Evolutionary conservation across 2,329 filamentous ascomycete species (phyloP), one percentile per base, ranked within the genome.

Genomic region (Pyricularia sp.): DNA sequence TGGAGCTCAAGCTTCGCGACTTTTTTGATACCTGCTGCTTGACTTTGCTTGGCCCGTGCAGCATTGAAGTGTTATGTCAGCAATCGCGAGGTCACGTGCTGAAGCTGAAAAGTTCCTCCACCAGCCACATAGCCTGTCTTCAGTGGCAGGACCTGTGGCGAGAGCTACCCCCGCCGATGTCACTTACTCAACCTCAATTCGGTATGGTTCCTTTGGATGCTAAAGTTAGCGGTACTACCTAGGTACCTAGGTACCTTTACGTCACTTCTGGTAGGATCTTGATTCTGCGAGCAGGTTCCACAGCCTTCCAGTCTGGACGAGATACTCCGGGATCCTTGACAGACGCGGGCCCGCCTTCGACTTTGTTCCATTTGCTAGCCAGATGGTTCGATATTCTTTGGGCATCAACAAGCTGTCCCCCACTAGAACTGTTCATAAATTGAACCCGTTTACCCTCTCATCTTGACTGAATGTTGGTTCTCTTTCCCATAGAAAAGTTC

Each of bases 361-460:
- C 53, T 57, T 10, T 57, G 53, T 57, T 57, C 53, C 22, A 57
- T 57, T 49, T 49, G 53, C n/a, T 13, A 28, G 53, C 53, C 19
- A 57, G 53, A 62, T 62, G 31, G 33, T 62, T 62, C 60, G 33
- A 62, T 44, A 35, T 24, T 40, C 33, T 28, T 62, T 26, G 60
- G 60, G 60, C 60, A 62, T 35, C 60, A 62, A 57, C 35, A 40
- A 16, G 7, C 12, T 2, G 4, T 26, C 35, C 60, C 35, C 60
- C 60, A 62, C 60, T 28, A 26, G 9, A 5, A 40, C 13, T 62
- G 60, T 35, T 35, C 33, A 62, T 62, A 62, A 62, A 62, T 62
- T 62, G 9, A 26, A 24, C 13, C 60, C 13, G 22, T 62, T 33
- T 63, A 28, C 16, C 60, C 63, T 63, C 35, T 13, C 24, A 57